Evolutionary conservation across 2,329 filamentous ascomycete genomes (phyloP).

Genomic region (Fusarium anthophilum): DNA sequence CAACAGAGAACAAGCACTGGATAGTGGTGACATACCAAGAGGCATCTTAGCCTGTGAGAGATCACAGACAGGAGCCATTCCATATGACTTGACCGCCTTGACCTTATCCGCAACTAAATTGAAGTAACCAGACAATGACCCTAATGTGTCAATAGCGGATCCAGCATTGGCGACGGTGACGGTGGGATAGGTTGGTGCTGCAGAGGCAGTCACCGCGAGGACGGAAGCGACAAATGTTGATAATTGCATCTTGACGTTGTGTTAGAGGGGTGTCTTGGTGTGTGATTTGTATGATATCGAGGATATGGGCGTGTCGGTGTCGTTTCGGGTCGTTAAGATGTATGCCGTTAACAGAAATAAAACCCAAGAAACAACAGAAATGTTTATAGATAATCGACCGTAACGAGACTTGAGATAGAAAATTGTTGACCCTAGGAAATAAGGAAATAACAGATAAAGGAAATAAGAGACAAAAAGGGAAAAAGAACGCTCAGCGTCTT

Average conservation of each 20-base stretch:
- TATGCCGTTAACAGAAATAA: conserved; percentile 24
- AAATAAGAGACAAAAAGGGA: conserved; percentile 20
- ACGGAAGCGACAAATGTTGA: conserved; percentile 58
- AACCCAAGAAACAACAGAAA: conserved; percentile 16
- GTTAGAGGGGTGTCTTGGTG: background rate
- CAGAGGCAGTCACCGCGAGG: conserved; percentile 56
- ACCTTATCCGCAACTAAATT: conserved; percentile 66
- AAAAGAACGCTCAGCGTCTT: conserved; percentile 36
- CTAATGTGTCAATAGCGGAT: conserved; percentile 52
- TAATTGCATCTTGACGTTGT: conserved; percentile 58
- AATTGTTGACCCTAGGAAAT: conserved; percentile 34
- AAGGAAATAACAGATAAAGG: conserved; percentile 39
- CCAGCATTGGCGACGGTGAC: conserved; percentile 50
- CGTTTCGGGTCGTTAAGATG: conserved; percentile 26
- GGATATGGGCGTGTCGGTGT: conserved; percentile 7
- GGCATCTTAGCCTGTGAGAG: conserved; percentile 63
- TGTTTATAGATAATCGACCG: conserved; percentile 19
- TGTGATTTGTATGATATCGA: conserved; percentile 6
- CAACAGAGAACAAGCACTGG: background rate
- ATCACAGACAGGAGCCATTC: conserved; percentile 60
- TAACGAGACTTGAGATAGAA: background rate
- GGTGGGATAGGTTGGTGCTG: conserved; percentile 55
- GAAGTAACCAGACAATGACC: conserved; percentile 68
- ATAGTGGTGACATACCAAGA: conserved; percentile 50
- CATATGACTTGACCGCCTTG: conserved; percentile 55